Base-by-base conservation (phyloP, 176 grass and related monocot species). In the Avena atlantica region DNA sequence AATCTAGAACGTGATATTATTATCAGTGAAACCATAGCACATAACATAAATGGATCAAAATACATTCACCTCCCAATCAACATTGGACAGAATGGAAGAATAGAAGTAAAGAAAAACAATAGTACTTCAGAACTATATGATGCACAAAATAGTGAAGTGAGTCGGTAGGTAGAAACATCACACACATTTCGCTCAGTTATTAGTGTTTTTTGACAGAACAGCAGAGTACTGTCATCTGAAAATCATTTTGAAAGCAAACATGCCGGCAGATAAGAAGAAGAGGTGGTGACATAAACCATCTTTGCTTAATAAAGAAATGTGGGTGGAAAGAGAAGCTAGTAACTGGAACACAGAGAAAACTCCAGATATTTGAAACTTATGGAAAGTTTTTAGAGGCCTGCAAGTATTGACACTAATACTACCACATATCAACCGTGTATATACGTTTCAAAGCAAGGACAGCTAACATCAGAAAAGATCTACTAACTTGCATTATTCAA, bases 1-100 rank as follows among this genome's bases (percentile, higher is more conserved):
- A 87, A 98, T 98, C 93, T 98, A 83, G 40, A 49, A 72, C 3
- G 72, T 42, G 6, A 57, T 86, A 76, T 1, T 8, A 89, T 20
- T 65, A 86, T 40, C 9, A 31, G 48, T 16, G 2, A 84, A 62
- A 9, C 49, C 15, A n/a, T 8, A 51, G 11, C 2, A 75, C 76
- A 58, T 66, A 72, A 24, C 11, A 49, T 84, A 83, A 15, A 49
- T 47, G 64, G 78, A 79, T 74, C 47, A 68, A 56, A 44, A 73
- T 42, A 4, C 1, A 1, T 75, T 27, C 47, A 74, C 7, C 20
- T 31, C 31, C 19, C 2, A 40, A 1, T 16, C 6, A 6, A 7
- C 11, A 16, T 71, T 71, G 0, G 0, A 34, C 21, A 47, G 4
- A 70, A 64, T 17, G 8, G 8, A 3, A 67, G 31, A 31, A 17